These are phyloP conservation scores for Lepidium aucheri DNA, from an alignment of 345 rosid genomes.

Conservation along the genomic window DNA sequence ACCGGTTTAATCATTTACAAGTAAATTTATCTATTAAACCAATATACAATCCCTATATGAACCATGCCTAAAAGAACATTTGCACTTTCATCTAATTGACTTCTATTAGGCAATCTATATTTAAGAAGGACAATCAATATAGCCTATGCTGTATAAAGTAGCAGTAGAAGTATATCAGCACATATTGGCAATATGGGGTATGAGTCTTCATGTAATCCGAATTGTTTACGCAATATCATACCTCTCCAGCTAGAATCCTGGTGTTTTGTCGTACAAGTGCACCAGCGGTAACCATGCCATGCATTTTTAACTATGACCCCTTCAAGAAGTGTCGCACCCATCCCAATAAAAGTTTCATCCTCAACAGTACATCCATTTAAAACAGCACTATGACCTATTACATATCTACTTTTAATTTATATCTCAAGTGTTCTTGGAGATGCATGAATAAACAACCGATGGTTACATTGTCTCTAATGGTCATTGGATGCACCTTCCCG, in stretches of 20 bases:
- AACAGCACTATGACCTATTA: slow-evolving; percentile 89
- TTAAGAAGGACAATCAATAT: background rate
- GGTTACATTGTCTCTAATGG: slow-evolving; percentile 89
- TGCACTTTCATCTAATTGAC: background rate
- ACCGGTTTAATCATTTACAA: no score
- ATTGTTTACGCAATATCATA: slow-evolving; percentile 14
- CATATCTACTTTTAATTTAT: slow-evolving; percentile 19
- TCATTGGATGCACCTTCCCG: slow-evolving; percentile 83
- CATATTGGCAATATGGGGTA: background rate
- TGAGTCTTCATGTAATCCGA: background rate
- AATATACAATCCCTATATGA: no score
- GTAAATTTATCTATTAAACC: no score
- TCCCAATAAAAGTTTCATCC: slow-evolving; percentile 85
- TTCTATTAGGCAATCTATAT: background rate
- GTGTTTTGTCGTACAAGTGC: slow-evolving; percentile 93
- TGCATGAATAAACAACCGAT: slow-evolving; percentile 41
- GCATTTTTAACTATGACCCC: slow-evolving; percentile 84
- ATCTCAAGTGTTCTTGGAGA: slow-evolving; percentile 1
- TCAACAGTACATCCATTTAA: slow-evolving; percentile 94
- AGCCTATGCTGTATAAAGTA: slow-evolving; percentile 4
- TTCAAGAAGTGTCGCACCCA: slow-evolving; percentile 91
- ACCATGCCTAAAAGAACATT: background rate
- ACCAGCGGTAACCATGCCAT: slow-evolving; percentile 95
- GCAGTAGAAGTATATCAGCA: background rate
- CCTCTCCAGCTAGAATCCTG: slow-evolving; percentile 84